A percentile compares a stretch with the other conserved stretches of the same genome.
These are phyloP conservation scores for Bidens hawaiensis DNA, from an alignment of 140 eudicot species.

Conservation along the genomic window DNA sequence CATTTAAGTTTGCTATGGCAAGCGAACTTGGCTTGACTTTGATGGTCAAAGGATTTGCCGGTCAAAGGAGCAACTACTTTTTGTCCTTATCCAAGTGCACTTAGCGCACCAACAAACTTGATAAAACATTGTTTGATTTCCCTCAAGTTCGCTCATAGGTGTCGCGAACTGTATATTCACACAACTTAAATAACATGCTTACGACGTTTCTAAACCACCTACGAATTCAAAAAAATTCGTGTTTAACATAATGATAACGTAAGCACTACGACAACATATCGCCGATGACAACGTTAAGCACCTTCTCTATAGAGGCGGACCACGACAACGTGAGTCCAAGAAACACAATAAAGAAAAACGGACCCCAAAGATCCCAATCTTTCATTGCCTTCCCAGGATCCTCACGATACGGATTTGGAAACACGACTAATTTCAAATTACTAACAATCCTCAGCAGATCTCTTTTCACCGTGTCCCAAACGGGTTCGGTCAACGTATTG, in stretches of 20 bases:
- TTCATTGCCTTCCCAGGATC: constrained; percentile 12
- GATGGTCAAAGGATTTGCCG: too few relatives aligned
- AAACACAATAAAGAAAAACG: constrained; percentile 5
- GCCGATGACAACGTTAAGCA: not conserved
- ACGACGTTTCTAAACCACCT: too few relatives aligned
- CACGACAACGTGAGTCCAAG: constrained; percentile 7
- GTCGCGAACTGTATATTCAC: too few relatives aligned
- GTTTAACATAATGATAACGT: not conserved
- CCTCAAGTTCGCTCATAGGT: too few relatives aligned
- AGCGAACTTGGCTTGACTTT: too few relatives aligned
- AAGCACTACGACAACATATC: not conserved
- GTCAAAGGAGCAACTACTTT: too few relatives aligned
- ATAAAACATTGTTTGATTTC: too few relatives aligned
- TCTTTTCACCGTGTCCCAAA: constrained; percentile 12
- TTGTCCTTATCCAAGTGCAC: too few relatives aligned
- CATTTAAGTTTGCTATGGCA: too few relatives aligned
- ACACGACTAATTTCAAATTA: constrained; percentile 6
- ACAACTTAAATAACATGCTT: too few relatives aligned
- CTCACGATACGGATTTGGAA: constrained; percentile 7
- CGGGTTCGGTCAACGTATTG: constrained; percentile 1
- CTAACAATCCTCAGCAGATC: constrained; percentile 6
- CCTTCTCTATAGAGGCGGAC: constrained; percentile 10
- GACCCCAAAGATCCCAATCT: constrained; percentile 16
- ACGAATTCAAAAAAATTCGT: too few relatives aligned
- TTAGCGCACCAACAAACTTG: too few relatives aligned